Evolutionary conservation across 805 yeast species (phyloP).

Genomic region (Saturnispora silvae): DNA sequence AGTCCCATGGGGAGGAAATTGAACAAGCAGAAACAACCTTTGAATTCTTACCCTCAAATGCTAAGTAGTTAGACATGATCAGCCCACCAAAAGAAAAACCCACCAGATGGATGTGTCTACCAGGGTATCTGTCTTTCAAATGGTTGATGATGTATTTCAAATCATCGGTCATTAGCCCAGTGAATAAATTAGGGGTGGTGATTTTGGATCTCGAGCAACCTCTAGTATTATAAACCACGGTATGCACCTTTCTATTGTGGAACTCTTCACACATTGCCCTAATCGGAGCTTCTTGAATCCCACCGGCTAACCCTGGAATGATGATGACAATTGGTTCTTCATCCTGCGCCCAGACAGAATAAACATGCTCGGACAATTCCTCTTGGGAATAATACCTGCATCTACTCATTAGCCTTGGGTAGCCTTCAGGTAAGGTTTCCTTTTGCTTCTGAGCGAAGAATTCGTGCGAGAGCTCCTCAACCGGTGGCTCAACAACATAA

Average conservation of each 20-base stretch:
- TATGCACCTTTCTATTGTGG: slow-evolving; percentile 35
- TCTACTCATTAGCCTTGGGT: slow-evolving; percentile 58
- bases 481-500: slow-evolving; percentile 30
- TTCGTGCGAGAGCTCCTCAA: slow-evolving; percentile 13
- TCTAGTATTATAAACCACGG: slow-evolving; percentile 55
- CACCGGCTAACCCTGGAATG: slow-evolving; percentile 70
- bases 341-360: slow-evolving; percentile 26
- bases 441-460: slow-evolving; percentile 23
- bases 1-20: slow-evolving; percentile 67
- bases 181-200: slow-evolving; percentile 55
- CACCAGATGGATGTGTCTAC: slow-evolving; percentile 49
- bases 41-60: slow-evolving; percentile 48
- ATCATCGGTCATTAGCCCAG: slow-evolving; percentile 63
- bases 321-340: slow-evolving; percentile 50
- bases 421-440: slow-evolving; percentile 38
- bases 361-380: slow-evolving; percentile 29
- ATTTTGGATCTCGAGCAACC: slow-evolving; percentile 72
- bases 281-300: slow-evolving; percentile 66
- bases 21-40: slow-evolving; percentile 48
- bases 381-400: slow-evolving; percentile 47
- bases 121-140: slow-evolving; percentile 33
- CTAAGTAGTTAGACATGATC: slow-evolving; percentile 54
- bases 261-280: slow-evolving; percentile 41
- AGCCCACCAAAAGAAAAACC: slow-evolving; percentile 73
- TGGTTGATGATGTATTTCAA: slow-evolving; percentile 46